Evolutionary conservation across 2,329 filamentous ascomycete species (phyloP), one percentile per base, ranked within the genome.

Genomic region (Pyrenophora tritici-repentis): DNA sequence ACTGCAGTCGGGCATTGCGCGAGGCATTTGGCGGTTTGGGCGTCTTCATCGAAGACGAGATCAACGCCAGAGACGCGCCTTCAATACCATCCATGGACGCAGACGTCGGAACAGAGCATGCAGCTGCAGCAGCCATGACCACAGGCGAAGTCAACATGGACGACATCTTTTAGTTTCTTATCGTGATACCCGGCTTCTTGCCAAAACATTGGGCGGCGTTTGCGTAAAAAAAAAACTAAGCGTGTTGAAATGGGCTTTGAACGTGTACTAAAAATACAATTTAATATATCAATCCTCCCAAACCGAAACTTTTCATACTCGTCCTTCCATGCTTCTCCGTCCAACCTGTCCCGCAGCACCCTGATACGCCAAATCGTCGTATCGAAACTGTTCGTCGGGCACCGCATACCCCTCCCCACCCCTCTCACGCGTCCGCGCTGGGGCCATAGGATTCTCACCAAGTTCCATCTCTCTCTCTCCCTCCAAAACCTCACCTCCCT

Each of bases 1-100:
- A 94, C 68, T 90, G 91, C 65, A 81, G 86, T 6, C 81, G 92
- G 18, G 87, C 90, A 18, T 77, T 99, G 69, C 89, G 90, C 54
- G 92, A 97, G 69, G 91, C 93, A 0, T 97, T 97, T 75, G 86
- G 90, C 0, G 94, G 95, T 0, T 73, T 99, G 53, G 91, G 89
- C 0, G 89, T 96, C 35, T 95, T 96, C 63, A 79, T 99, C 35
- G 87, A 84, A 31, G 91, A 97, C 38, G 92, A 96, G 67, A 67
- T 63, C 42, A 70, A 42, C 56, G 77, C 77, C 40, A 71, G 65
- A 20, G 73, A 76, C 40, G 74, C 68, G 26, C 50, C 55, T 12
- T 74, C 72, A 2, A 71, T 65, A 10, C 10, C 26, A 33, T 74
- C 72, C 2, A 71, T 65, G 33, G 66, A 64, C 7, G 63, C 61